Evolutionary conservation across 495 filamentous ascomycete genomes (phyloP).

Genomic region (Annulohypoxylon moriforme): DNA sequence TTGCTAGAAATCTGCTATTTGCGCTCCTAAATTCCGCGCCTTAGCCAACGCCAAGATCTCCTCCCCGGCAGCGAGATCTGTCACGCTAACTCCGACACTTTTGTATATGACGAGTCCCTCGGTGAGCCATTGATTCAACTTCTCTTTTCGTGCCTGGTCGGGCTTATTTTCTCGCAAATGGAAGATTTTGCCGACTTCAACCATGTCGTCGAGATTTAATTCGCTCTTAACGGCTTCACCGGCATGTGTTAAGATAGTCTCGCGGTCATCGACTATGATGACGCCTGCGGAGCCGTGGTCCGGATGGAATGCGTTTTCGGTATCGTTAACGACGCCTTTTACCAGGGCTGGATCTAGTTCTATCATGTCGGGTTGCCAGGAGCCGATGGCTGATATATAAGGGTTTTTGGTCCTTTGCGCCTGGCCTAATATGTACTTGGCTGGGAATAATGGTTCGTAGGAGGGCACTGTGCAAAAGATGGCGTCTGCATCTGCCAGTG

Average conservation of each 20-base stretch:
- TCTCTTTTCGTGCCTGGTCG: background rate
- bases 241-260: background rate
- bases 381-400: background rate
- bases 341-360: background rate
- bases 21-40: background rate
- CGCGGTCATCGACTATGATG: background rate
- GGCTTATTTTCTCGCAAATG: background rate
- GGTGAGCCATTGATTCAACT: background rate
- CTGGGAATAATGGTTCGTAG: background rate
- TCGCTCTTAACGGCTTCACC: background rate
- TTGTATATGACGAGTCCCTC: background rate
- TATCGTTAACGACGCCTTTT: background rate
- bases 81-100: background rate
- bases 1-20: background rate
- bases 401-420: background rate
- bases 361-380: background rate
- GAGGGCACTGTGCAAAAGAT: constrained; percentile 1
- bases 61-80: background rate
- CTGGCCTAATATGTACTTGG: background rate
- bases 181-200: background rate
- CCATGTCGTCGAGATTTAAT: background rate
- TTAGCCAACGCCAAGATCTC: background rate
- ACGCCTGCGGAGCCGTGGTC: background rate
- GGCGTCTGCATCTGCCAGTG: background rate
- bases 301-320: background rate